These are phyloP conservation scores for Vanrija sp. DNA, from an alignment of 1,284 basidiomycete species.

Conservation along the genomic window DNA sequence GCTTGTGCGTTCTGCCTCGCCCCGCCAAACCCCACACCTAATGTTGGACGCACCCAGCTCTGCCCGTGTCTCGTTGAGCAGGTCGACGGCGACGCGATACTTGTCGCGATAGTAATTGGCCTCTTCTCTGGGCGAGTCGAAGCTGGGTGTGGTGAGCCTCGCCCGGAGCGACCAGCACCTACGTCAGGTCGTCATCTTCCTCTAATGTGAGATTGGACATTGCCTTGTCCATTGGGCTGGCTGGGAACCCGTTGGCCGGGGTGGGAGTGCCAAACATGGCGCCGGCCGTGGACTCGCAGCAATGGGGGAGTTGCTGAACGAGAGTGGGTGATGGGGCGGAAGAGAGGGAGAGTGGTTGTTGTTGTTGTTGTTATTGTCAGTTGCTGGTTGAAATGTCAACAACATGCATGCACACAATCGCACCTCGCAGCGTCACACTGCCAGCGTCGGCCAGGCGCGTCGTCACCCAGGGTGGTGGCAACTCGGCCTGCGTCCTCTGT, in stretches of 20 bases:
- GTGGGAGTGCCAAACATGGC: too few species aligned
- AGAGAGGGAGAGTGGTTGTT: too few species aligned
- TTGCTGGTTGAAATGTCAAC: neutral
- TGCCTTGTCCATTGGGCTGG: too few species aligned
- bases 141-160: conserved; percentile 23
- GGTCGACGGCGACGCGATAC: conserved; percentile 77
- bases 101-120: conserved; percentile 70
- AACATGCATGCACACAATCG: too few species aligned
- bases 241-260: too few species aligned
- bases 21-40: neutral
- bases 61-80: conserved; percentile 74
- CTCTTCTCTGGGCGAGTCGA: conserved; percentile 45
- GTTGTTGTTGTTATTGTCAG: too few species aligned
- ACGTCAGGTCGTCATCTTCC: conserved; percentile 36
- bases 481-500: neutral
- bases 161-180: conserved; percentile 8
- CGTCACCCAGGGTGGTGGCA: neutral
- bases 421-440: too few species aligned
- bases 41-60: conserved; percentile 57
- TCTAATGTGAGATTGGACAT: conserved; percentile 1
- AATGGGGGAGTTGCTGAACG: neutral
- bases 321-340: neutral
- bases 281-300: too few species aligned
- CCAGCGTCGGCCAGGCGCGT: neutral
- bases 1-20: neutral